Evolutionary conservation across 805 yeast species (phyloP).

Genomic region (Saturnispora besseyi): DNA sequence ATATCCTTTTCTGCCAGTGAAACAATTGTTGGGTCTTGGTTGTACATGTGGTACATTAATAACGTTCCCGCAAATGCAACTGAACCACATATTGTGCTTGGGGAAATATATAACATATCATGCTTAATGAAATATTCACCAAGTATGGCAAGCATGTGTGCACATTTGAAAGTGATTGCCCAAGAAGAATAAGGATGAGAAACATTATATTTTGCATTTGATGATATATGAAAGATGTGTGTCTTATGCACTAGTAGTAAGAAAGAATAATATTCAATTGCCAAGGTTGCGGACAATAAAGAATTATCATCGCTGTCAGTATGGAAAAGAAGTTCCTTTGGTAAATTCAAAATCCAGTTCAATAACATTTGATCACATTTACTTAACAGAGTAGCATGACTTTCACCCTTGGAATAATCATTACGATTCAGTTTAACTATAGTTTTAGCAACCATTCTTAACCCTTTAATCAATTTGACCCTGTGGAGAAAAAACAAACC

Average conservation of each 20-base stretch:
- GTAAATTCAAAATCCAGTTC: constrained; percentile 64
- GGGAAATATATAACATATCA: constrained; percentile 36
- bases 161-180: constrained; percentile 77
- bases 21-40: constrained; percentile 20
- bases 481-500: constrained; percentile 51
- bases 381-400: constrained; percentile 48
- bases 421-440: constrained; percentile 2
- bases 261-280: constrained; percentile 67
- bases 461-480: constrained; percentile 56
- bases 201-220: constrained; percentile 27
- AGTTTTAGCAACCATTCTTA: constrained; percentile 41
- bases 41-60: constrained; percentile 56
- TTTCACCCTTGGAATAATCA: constrained; percentile 21
- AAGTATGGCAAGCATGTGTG: constrained; percentile 62
- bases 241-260: constrained; percentile 64
- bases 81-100: constrained; percentile 31
- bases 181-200: constrained; percentile 51
- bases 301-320: constrained; percentile 37
- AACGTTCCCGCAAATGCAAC: constrained; percentile 58
- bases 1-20: constrained; percentile 20
- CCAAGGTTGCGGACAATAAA: constrained; percentile 37
- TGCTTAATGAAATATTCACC: constrained; percentile 50
- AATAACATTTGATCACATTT: constrained; percentile 71
- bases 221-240: constrained; percentile 39
- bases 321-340: constrained; percentile 51